Conservation (phyloP, 23 red algal genomes). For the Gracilaria caudata region DNA sequence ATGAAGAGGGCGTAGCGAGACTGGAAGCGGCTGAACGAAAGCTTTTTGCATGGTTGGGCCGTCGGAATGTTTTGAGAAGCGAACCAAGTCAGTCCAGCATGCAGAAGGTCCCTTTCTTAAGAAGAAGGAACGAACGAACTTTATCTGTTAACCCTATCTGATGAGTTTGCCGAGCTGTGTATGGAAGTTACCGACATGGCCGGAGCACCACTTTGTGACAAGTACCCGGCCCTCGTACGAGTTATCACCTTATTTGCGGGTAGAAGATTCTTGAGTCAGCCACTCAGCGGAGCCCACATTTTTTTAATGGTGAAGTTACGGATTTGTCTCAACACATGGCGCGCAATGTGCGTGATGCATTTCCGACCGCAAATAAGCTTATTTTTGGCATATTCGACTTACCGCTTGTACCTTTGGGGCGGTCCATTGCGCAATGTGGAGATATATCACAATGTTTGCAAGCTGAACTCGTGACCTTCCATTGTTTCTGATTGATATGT, state of each 20-base stretch:
- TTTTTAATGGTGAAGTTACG: neutral
- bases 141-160: neutral
- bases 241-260: too few species aligned
- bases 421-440: too few species aligned
- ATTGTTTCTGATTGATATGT: neutral
- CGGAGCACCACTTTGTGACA: too few species aligned
- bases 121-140: slow-evolving; percentile 1
- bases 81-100: neutral
- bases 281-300: neutral
- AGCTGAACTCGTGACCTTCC: neutral
- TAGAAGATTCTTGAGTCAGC: neutral
- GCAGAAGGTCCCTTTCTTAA: slow-evolving; percentile 29
- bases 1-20: neutral
- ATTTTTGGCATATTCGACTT: neutral
- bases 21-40: slow-evolving; percentile 6
- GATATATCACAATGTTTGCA: too few species aligned
- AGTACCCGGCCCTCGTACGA: too few species aligned
- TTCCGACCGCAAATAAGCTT: neutral
- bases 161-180: too few species aligned
- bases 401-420: neutral
- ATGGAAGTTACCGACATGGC: too few species aligned
- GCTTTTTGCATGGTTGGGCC: neutral
- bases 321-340: neutral
- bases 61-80: neutral
- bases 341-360: neutral